Conservation (phyloP, 1,284 basidiomycete genomes). For the Cryptococcus sp. region DNA sequence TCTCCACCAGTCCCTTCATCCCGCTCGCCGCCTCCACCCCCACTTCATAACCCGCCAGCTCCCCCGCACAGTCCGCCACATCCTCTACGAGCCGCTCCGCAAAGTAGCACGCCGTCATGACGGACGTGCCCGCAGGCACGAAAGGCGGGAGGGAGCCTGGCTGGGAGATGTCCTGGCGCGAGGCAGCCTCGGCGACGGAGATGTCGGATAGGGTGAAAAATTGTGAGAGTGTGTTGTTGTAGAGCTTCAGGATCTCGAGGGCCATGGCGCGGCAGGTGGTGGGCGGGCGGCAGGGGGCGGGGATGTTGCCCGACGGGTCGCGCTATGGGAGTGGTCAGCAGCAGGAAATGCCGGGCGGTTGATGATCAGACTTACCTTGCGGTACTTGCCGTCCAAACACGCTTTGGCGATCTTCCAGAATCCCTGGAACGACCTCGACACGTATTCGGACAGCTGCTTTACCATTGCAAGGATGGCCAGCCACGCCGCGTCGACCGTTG, state of each 20-base stretch:
- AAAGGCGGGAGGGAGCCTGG: conserved; percentile 55
- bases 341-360: background rate
- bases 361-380: conserved; percentile 58
- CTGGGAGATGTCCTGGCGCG: conserved; percentile 50
- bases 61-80: conserved; percentile 78
- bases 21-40: conserved; percentile 66
- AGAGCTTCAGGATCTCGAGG: conserved; percentile 81
- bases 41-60: conserved; percentile 77
- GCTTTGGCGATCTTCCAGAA: conserved; percentile 91
- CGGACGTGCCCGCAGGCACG: conserved; percentile 72
- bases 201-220: conserved; percentile 86
- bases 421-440: conserved; percentile 66
- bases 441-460: conserved; percentile 54
- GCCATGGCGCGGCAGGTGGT: conserved; percentile 87
- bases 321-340: conserved; percentile 21
- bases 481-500: conserved; percentile 65
- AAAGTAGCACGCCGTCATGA: conserved; percentile 77
- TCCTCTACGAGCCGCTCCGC: conserved; percentile 75
- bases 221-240: conserved; percentile 78
- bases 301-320: conserved; percentile 29
- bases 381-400: conserved; percentile 88
- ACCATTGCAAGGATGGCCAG: conserved; percentile 66
- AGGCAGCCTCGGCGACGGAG: conserved; percentile 56
- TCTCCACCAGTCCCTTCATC: conserved; percentile 72
- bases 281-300: conserved; percentile 61